Evolutionary conservation across 345 rosid genomes (phyloP).

Genomic region (Anastatica hierochuntica): DNA sequence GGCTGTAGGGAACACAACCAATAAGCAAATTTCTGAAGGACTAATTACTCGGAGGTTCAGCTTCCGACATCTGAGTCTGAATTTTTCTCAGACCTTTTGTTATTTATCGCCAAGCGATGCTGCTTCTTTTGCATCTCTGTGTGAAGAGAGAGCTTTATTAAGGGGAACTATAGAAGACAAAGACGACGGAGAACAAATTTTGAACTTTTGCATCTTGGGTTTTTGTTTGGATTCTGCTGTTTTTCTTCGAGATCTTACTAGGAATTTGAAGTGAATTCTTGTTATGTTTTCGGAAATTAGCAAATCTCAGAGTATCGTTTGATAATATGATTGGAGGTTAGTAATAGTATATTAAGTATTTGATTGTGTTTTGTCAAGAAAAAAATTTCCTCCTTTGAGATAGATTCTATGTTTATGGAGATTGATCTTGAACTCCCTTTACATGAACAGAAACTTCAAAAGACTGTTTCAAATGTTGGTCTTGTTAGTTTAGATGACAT

Average conservation of each 20-base stretch:
- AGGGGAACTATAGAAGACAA: not conserved
- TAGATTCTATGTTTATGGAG: not conserved
- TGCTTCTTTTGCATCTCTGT: not conserved
- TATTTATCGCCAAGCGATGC: not conserved
- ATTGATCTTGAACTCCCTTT: conserved; percentile 9
- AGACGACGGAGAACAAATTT: not conserved
- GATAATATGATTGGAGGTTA: too few relatives aligned
- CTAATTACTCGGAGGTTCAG: too few relatives aligned
- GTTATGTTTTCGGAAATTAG: not conserved
- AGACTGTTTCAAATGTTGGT: not conserved
- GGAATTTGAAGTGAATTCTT: too few relatives aligned
- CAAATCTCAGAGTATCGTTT: too few relatives aligned
- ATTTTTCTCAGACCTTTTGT: too few relatives aligned
- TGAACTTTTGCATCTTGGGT: not conserved
- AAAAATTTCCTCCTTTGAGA: not conserved
- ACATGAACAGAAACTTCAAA: not conserved
- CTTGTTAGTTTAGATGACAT: conserved; percentile 3
- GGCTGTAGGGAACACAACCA: too few relatives aligned
- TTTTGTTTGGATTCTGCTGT: not conserved
- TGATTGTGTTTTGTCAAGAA: not conserved
- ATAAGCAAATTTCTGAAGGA: too few relatives aligned
- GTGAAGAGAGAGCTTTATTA: not conserved
- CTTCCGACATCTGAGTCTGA: too few relatives aligned
- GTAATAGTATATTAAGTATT: not conserved
- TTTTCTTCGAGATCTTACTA: too few relatives aligned